Base-by-base conservation (phyloP, 2,329 filamentous ascomycete species). In the Aureobasidium sp. region DNA sequence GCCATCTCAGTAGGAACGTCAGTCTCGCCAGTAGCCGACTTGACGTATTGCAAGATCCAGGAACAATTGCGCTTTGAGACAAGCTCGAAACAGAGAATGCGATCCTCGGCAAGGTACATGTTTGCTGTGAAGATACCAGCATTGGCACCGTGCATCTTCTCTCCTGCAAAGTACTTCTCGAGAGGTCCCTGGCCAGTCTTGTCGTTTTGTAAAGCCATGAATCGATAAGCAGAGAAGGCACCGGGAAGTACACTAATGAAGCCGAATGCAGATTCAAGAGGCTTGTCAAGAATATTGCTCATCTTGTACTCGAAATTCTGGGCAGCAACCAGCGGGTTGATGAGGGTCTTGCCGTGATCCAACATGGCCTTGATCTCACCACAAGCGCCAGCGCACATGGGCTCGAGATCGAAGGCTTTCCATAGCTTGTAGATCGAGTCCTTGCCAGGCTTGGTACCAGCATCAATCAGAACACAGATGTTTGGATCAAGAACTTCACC, bases 241-340 rank as follows among this genome's bases (percentile, higher is more conserved):
- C 93, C 93, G 0, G 93, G 93, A 65, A 98, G 77, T 64, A 98
- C 93, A 39, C 88, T 89, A 66, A 98, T 97, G 73, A 97, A 98
- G 41, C 93, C 93, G 69, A 98, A 98, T 0, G 91, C 88, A 3
- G 91, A 97, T 68, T 98, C 93, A 35, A 98, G 75, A 2, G 93
- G 93, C 73, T 98, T 98, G 70, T 98, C 93, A 39, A 98, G 79
- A 66, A 98, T 98, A 66, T 98, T 98, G 69, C 89, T 95, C 86
- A 98, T 95, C 79, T 98, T 98, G 79, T 98, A 98, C 74, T 98
- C 93, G 63, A 98, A 98, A 66, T 98, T 98, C 65, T 98, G 93
- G 1, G 90, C 90, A 2, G 93, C 93, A 19, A 98, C 88, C 4
- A 98, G 79, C 0, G 93, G 93, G 64, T 97, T 98, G 60, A 96